Base-by-base conservation (phyloP, 371 early-diverging fungal genomes). In the Zopfochytrium polystomum region DNA sequence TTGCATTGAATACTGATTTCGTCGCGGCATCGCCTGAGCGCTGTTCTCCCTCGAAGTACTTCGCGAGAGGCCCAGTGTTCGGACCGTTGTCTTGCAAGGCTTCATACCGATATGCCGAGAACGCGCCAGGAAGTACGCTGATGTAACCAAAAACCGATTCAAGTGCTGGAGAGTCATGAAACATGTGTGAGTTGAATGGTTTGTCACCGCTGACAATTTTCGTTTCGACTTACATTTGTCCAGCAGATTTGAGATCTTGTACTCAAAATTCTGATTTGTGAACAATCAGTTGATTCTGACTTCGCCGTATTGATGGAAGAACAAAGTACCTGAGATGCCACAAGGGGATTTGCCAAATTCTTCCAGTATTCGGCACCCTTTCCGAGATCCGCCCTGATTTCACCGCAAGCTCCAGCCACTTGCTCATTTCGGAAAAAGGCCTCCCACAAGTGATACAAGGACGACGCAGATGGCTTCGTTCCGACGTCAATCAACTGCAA, bases 11-110 rank as follows among this genome's bases (percentile, higher is more conserved):
- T 46, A 80, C n/a, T n/a, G n/a, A n/a, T n/a, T n/a, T n/a, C n/a
- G n/a, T 71, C 0, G 65, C 65, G 48, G 62, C 66, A 11, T 82
- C 84, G 23, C 82, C 81, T 59, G 90, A 90, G 67, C 88, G 83
- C 22, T 81, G 77, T 66, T 94, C 95, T 49, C 96, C 95, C 79
- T 88, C 83, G 72, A 95, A 95, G 80, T 95, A 95, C 52, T 83
- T 80, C 32, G 85, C 85, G 52, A 95, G 74, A 7, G 96, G 96
- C 27, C 90, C 90, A 27, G 42, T 58, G 0, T 55, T 49, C 1
- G 35, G 50, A n/a, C 34, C 55, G 26, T 48, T 56, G 58, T 70
- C 66, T 31, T 67, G 60, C 42, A 75, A 32, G 2, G 75, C 72
- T 30, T 60, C 44, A 55, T 67, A 71, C 54, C 91, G 86, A 81